phyloP scores from a whole-genome alignment of 2,329 filamentous ascomycete species.

The Epichloe coenophiala region DNA sequence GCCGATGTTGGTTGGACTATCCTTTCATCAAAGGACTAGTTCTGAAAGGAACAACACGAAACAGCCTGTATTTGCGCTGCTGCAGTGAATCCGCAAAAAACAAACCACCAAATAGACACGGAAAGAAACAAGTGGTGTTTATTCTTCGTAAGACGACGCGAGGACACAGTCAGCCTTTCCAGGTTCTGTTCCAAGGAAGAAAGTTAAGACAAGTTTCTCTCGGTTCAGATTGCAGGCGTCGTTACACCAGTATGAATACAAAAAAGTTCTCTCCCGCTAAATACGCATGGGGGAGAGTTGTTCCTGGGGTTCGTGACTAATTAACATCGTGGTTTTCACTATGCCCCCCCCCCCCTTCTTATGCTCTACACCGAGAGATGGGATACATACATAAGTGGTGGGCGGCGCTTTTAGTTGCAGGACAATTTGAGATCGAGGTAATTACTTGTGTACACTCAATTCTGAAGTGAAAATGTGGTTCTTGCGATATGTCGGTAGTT shows the following conservation, averaged over 20 bases:
- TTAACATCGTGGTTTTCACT: not conserved
- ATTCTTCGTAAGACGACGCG: constrained; percentile 5
- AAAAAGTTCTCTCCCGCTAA: not conserved
- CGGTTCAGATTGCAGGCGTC: constrained; percentile 3
- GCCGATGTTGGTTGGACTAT: not conserved
- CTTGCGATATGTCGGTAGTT: too few species aligned
- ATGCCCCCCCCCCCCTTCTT: too few species aligned
- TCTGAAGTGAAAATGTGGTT: too few species aligned
- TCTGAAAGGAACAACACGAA: not conserved
- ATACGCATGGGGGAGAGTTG: not conserved
- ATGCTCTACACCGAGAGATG: too few species aligned
- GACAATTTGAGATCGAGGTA: too few species aligned
- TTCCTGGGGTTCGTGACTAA: not conserved
- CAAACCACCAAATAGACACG: not conserved
- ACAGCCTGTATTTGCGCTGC: not conserved
- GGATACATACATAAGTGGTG: too few species aligned
- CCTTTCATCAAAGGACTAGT: not conserved
- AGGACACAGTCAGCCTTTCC: constrained; percentile 3
- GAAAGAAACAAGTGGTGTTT: too few species aligned
- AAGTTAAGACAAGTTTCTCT: constrained; percentile 18
- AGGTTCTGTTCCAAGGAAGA: constrained; percentile 14
- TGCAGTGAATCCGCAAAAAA: constrained; percentile 2
- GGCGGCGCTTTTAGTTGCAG: too few species aligned
- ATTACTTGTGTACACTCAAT: too few species aligned
- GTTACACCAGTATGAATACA: not conserved